phyloP scores from a whole-genome alignment of 116 monocot species.

The Trichopus zeylanicus region DNA sequence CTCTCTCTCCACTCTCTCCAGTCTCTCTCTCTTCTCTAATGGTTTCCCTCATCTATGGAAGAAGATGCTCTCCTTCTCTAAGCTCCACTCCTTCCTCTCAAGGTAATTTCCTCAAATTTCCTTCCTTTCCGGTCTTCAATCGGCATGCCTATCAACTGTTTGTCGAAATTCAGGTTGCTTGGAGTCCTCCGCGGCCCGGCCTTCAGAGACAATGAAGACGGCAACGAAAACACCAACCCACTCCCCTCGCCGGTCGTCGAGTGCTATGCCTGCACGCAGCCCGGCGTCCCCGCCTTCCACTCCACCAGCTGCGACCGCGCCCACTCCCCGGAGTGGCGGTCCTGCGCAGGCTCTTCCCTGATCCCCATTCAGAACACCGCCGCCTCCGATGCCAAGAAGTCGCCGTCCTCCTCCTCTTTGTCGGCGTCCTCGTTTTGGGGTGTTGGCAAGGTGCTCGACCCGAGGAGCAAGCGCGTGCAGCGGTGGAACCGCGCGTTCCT shows the following conservation, averaged over 20 bases:
- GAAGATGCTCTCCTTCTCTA: slow-evolving; percentile 21
- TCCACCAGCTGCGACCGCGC: slow-evolving; percentile 50
- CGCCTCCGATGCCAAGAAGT: neutral
- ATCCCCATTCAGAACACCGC: slow-evolving; percentile 46
- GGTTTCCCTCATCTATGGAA: slow-evolving; percentile 19
- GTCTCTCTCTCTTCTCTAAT: slow-evolving; percentile 8
- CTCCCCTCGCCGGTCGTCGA: slow-evolving; percentile 10
- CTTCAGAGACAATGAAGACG: neutral
- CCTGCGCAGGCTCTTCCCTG: slow-evolving; percentile 63
- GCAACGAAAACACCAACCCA: neutral
- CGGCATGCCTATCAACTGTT: too few relatives aligned
- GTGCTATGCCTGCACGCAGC: slow-evolving; percentile 76
- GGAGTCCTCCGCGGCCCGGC: neutral
- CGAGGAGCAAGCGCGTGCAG: slow-evolving; percentile 66
- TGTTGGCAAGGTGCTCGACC: slow-evolving; percentile 58
- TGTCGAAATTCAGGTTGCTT: slow-evolving; percentile 8
- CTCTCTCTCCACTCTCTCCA: neutral
- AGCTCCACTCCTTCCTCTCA: slow-evolving; percentile 4
- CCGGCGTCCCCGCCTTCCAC: slow-evolving; percentile 57
- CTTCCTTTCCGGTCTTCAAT: too few relatives aligned
- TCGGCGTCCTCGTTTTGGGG: too few relatives aligned
- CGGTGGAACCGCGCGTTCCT: slow-evolving; percentile 69
- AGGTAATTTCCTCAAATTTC: too few relatives aligned
- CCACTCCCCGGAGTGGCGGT: slow-evolving; percentile 34
- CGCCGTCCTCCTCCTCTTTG: neutral